phyloP scores from a whole-genome alignment of 768 basidiomycete species.

The Rhizopogon salebrosus region DNA sequence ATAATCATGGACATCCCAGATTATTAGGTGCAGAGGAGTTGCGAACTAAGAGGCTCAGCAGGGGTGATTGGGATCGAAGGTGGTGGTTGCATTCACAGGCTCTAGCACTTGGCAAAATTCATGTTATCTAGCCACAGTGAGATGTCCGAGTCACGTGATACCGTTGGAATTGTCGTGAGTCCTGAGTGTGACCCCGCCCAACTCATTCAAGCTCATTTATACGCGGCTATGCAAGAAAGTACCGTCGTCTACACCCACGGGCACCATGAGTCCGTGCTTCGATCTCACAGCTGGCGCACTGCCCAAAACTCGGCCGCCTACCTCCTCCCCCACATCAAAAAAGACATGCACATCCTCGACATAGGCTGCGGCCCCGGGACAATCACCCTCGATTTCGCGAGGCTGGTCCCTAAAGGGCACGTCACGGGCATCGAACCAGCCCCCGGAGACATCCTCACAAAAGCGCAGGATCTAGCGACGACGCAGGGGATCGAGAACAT shows the following conservation, averaged over 20 bases:
- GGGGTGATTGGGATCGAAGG: no score
- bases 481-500: slow-evolving; percentile 31
- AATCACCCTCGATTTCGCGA: slow-evolving; percentile 41
- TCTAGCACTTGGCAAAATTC: no score
- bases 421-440: slow-evolving; percentile 40
- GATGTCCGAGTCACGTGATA: no score
- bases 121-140: no score
- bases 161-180: no score
- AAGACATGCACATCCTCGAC: slow-evolving; percentile 40
- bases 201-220: no score
- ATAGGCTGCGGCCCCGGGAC: slow-evolving; percentile 50
- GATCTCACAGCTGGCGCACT: slow-evolving; percentile 33
- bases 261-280: slow-evolving; percentile 28
- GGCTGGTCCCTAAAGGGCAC: slow-evolving; percentile 32
- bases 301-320: slow-evolving; percentile 37
- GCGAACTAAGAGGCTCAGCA: no score
- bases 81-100: no score
- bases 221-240: slow-evolving; percentile 2
- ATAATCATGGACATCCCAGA: no score
- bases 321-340: slow-evolving; percentile 32
- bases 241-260: slow-evolving; percentile 17
- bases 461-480: slow-evolving; percentile 27
- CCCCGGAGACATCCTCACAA: slow-evolving; percentile 25
- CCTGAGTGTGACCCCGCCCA: no score
- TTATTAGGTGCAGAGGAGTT: no score